Conservation (phyloP, 1,284 basidiomycete species). For the Boletus sp. region DNA sequence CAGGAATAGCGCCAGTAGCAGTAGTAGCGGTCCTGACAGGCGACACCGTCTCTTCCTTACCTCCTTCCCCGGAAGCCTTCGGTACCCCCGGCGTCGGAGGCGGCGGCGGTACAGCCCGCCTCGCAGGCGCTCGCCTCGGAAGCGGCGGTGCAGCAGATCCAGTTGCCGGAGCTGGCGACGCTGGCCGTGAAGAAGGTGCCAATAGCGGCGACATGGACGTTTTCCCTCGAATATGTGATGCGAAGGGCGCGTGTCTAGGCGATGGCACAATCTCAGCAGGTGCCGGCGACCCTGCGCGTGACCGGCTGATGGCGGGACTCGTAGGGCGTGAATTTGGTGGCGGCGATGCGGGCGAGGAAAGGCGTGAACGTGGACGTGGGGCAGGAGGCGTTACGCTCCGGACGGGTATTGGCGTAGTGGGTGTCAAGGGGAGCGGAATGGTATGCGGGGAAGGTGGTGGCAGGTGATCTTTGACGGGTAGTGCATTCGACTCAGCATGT, state of each 20-base stretch:
- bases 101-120: constrained; percentile 25
- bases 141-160: constrained; percentile 24
- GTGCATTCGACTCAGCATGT: constrained; percentile 3
- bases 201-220: constrained; percentile 20
- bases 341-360: constrained; percentile 22
- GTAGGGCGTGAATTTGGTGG: constrained; percentile 22
- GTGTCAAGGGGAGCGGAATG: constrained; percentile 26
- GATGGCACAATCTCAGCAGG: constrained; percentile 11
- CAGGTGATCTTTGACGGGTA: constrained; percentile 7
- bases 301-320: constrained; percentile 24
- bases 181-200: constrained; percentile 15
- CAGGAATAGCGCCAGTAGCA: not conserved
- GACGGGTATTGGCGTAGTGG: constrained; percentile 14
- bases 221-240: constrained; percentile 22
- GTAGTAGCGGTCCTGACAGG: not conserved
- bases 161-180: constrained; percentile 18
- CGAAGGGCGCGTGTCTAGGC: constrained; percentile 4
- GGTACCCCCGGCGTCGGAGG: constrained; percentile 10
- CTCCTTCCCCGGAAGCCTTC: constrained; percentile 1
- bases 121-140: constrained; percentile 29
- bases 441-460: constrained; percentile 15
- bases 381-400: constrained; percentile 18
- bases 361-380: constrained; percentile 25
- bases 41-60: constrained; percentile 1
- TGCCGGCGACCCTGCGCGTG: constrained; percentile 27